phyloP scores from a whole-genome alignment of 2,329 filamentous ascomycete species.

The Helminthosporium solani region DNA sequence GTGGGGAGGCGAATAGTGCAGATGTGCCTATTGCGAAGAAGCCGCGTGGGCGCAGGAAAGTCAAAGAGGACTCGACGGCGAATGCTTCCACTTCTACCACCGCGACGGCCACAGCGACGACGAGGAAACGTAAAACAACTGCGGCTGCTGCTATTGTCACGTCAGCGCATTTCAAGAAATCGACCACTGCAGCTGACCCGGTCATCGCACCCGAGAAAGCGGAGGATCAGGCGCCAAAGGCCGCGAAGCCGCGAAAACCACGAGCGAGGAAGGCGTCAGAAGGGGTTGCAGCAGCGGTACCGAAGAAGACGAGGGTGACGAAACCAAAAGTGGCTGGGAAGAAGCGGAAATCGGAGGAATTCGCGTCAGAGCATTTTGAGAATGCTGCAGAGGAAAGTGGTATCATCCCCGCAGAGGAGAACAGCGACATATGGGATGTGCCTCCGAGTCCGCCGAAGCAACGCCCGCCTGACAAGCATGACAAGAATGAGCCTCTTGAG shows the following conservation, averaged over 20 bases:
- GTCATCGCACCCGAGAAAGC: background rate
- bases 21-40: slow-evolving; percentile 20
- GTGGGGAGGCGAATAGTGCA: slow-evolving; percentile 2
- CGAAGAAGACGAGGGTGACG: background rate
- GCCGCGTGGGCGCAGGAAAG: slow-evolving; percentile 23
- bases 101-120: background rate
- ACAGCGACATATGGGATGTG: slow-evolving; percentile 27
- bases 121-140: slow-evolving; percentile 1
- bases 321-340: slow-evolving; percentile 8
- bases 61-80: slow-evolving; percentile 12
- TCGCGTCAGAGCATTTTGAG: slow-evolving; percentile 25
- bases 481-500: slow-evolving; percentile 16
- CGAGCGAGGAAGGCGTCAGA: slow-evolving; percentile 31
- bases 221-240: background rate
- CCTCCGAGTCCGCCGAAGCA: slow-evolving; percentile 24
- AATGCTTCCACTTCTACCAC: too few species aligned
- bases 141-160: slow-evolving; percentile 13
- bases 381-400: background rate
- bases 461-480: slow-evolving; percentile 7
- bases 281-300: background rate
- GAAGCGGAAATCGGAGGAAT: slow-evolving; percentile 17
- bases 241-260: slow-evolving; percentile 22
- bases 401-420: slow-evolving; percentile 1
- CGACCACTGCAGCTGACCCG: background rate
- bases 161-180: slow-evolving; percentile 23